Base-by-base conservation (phyloP, 164 flowering plant genomes). In the Paratinospora sagittata region DNA sequence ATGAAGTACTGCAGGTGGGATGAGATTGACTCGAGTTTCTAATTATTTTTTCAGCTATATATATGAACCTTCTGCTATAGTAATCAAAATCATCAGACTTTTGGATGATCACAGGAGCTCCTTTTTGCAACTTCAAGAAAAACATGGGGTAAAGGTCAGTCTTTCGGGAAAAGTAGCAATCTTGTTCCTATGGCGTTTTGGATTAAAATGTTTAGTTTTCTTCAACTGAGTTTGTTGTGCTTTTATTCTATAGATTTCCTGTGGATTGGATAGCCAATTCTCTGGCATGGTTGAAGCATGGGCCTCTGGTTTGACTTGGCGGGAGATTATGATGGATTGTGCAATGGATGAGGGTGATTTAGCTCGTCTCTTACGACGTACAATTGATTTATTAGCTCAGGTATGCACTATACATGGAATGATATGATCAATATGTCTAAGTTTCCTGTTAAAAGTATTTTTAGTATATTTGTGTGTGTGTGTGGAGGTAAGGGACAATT, bases 331-430 rank as follows among this genome's bases (percentile, higher is more conserved):
- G 97, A 92, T 90, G 99, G 99, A 95, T 39, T 87, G 94, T 78
- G 97, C 99, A 68, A 89, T 95, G 97, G 99, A 95, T 73, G 99
- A 95, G 72, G 97, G 98, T 13, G 97, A 95, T 81, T 75, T 95
- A 41, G 93, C 97, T 71, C 97, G 99, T 26, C 90, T 95, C 41
- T 75, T 92, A 63, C 79, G 97, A 43, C 81, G 97, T 52, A 86
- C 97, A 16, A 89, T 89, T 68, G 97, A 95, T 78, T 65, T 95
- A 41, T 80, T 95, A 74, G 92, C 90, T 75, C 97, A 90, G 87
- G 91, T 87, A 77, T 58, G 69, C 11, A 66, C 57, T 21, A 27
- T 27, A 16, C 19, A 6, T 66, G 27, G 47, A 33, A 49, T 27
- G 41, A 11, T 27, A 58, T 34, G 21, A 41, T 34, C 16, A 19